These are phyloP conservation scores for Scutellaria baicalensis DNA, from an alignment of 257 asterid genomes.

Conservation along the genomic window DNA sequence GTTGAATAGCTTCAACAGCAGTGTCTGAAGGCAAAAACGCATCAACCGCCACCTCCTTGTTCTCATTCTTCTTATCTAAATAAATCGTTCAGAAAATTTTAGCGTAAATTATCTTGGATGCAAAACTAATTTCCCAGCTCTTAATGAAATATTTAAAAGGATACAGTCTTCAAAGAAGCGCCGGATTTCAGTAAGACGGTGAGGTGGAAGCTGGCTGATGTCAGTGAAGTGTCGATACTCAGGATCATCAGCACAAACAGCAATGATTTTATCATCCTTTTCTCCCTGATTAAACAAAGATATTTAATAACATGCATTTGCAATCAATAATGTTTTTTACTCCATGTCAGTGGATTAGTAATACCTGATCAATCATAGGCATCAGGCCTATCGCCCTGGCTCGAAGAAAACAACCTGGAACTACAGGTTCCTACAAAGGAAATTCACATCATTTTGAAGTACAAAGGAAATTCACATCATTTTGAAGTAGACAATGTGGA, in stretches of 20 bases:
- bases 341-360: neutral
- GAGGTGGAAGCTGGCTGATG: constrained; percentile 55
- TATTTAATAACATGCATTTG: neutral
- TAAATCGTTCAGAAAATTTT: constrained; percentile 18
- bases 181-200: constrained; percentile 48
- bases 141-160: constrained; percentile 11
- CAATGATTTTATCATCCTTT: constrained; percentile 61
- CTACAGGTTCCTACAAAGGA: constrained; percentile 42
- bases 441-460: neutral
- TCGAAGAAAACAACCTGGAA: constrained; percentile 58
- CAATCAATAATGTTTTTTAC: neutral
- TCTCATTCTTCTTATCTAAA: constrained; percentile 69
- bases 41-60: constrained; percentile 64
- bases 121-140: neutral
- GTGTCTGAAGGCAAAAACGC: constrained; percentile 43
- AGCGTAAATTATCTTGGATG: neutral
- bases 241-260: constrained; percentile 65
- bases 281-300: constrained; percentile 34
- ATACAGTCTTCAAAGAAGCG: constrained; percentile 70
- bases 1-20: constrained; percentile 47
- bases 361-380: constrained; percentile 72
- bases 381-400: constrained; percentile 61
- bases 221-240: constrained; percentile 55
- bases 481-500: neutral
- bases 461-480: neutral